A percentile compares a stretch with the other conserved stretches of the same genome.
These are phyloP conservation scores for Pseudogymnoascus sp. DNA, from an alignment of 2,329 filamentous ascomycete genomes.

Conservation along the genomic window DNA sequence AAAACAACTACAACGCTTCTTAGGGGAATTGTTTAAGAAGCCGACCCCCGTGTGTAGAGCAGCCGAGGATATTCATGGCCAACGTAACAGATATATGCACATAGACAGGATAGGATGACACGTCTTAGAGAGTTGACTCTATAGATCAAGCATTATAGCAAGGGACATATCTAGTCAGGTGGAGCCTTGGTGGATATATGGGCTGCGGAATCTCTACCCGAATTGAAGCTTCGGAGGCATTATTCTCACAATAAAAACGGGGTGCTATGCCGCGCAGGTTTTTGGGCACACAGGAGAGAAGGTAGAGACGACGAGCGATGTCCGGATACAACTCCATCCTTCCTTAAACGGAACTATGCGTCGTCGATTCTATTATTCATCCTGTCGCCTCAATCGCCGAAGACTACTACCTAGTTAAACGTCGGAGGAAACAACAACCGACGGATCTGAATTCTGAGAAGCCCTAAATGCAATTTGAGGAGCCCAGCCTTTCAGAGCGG, in stretches of 20 bases:
- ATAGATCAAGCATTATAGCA: background rate
- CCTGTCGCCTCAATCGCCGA: background rate
- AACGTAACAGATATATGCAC: background rate
- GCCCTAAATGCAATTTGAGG: no score
- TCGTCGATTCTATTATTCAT: background rate
- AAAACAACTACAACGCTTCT: no score
- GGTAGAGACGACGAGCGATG: background rate
- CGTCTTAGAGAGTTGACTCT: no score
- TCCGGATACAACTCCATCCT: background rate
- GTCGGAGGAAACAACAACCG: background rate
- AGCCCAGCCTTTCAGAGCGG: background rate
- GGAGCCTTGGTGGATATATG: background rate
- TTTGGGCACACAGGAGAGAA: background rate
- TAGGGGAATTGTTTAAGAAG: background rate
- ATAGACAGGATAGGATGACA: background rate
- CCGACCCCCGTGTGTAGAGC: background rate
- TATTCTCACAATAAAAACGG: background rate
- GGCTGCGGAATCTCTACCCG: background rate
- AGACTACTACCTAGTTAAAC: background rate
- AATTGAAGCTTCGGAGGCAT: background rate
- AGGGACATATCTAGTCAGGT: background rate
- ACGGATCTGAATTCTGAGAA: no score
- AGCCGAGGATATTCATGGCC: background rate
- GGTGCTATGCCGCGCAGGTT: background rate
- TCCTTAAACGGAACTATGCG: background rate